Base-by-base conservation (phyloP, 2,329 filamentous ascomycete genomes). In the Trichoderma atrobrunneum region DNA sequence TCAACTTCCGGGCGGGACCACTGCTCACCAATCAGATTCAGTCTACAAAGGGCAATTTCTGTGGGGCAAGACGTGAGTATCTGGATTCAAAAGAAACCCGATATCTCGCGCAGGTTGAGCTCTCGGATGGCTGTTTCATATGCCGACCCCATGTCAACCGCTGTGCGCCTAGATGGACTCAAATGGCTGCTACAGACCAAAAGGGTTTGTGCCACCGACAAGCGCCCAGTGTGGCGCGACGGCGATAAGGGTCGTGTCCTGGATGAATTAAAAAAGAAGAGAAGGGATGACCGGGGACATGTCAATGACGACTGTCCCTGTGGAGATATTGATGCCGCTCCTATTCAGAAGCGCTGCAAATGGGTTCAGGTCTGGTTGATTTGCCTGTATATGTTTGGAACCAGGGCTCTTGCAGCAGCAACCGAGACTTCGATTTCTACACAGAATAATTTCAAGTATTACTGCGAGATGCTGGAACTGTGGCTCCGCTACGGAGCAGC, bases 291-390 rank as follows among this genome's bases (percentile, higher is more conserved):
- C 7, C 7, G 5, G 18, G 39, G 56, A n/a, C 56, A 59, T n/a
- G 26, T 32, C n/a, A 16, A 59, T 12, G 28, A 12, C 0, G 39
- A 43, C 39, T 32, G 16, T 30, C 3, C 56, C 26, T 59, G 56
- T 6, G 56, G 1, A 18, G 5, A 3, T 28, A 11, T 6, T 12
- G 56, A 30, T 11, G 16, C 0, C 3, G 0, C 0, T 3, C 30
- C 8, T 2, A 5, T 32, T 3, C 26, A 59, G 56, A 12, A 7
- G 2, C 5, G 1, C 8, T 3, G 28, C 7, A 3, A 8, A 12
- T 32, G 28, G 7, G 43, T 48, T 14, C 56, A n/a, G 3, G 3
- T 59, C 8, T 59, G 56, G 56, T 21, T 59, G 16, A n/a, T 30
- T 32, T 30, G 5, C 56, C 26, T 59, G 18, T 11, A 18, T 48